Percentiles rank a stretch among this genome's conserved stretches.
Conservation (phyloP, 139 green algal genomes). For the Haematococcus lacustris region DNA sequence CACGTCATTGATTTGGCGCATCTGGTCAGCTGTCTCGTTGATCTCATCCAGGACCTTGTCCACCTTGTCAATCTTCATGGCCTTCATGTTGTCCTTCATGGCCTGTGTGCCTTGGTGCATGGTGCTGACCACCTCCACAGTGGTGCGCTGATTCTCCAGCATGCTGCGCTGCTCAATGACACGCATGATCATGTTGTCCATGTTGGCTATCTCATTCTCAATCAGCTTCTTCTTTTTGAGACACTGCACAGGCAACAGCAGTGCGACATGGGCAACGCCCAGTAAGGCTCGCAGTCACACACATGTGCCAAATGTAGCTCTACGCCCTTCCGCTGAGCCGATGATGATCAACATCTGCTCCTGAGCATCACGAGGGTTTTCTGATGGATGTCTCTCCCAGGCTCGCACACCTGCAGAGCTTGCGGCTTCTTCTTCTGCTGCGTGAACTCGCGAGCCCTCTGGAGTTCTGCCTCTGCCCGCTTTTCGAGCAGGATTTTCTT, state of each 20-base stretch:
- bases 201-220: constrained; percentile 72
- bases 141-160: constrained; percentile 81
- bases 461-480: constrained; percentile 69
- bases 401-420: constrained; percentile 8
- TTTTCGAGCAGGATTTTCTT: constrained; percentile 80
- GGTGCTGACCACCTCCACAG: constrained; percentile 55
- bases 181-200: constrained; percentile 86
- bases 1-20: constrained; percentile 87
- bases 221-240: constrained; percentile 94
- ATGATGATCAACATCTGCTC: too few relatives aligned
- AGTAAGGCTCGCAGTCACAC: too few relatives aligned
- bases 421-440: constrained; percentile 77
- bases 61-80: constrained; percentile 90
- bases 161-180: constrained; percentile 89
- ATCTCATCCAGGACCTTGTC: constrained; percentile 93
- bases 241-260: too few relatives aligned
- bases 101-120: constrained; percentile 61
- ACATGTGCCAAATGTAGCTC: too few relatives aligned
- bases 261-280: too few relatives aligned
- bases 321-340: too few relatives aligned
- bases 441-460: constrained; percentile 78
- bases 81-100: constrained; percentile 75
- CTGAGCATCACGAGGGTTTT: too few relatives aligned
- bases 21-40: constrained; percentile 83
- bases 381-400: neutral